Base-by-base conservation (phyloP, 192 early-diverging fungal genomes). In the Backusella tuberculispora region DNA sequence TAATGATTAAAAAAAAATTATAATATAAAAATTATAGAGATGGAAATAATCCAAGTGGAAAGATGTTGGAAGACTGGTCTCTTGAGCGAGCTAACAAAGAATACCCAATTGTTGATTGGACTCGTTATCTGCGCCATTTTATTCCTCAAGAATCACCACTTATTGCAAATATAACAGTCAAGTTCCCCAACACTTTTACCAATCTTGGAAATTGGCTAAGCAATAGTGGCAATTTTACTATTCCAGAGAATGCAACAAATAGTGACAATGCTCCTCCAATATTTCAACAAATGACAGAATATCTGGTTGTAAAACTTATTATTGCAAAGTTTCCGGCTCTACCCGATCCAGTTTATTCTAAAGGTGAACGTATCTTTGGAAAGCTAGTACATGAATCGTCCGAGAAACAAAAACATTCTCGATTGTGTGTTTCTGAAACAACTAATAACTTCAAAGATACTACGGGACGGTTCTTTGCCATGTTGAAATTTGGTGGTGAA, bases 71-170 rank as follows among this genome's bases (percentile, higher is more conserved):
- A 10, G 85, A 85, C 29, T 69, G 78, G 34, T 71, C 73, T 4
- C 48, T 88, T 6, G 34, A 19, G 19, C 47, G 76, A 13, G 69
- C 87, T 19, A 48, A 77, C 12, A 63, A 78, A 7, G 7, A 79
- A 26, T 79, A 78, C 17, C 83, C 85, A 8, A 15, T 70, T 3
- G 66, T 89, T 48, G 76, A 83, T 15, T 89, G 87, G 87, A 37
- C 69, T 0, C 41, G 72, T 14, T 56, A 80, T 12, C 24, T 87
- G 0, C 75, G 75, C 10, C 47, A 74, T 5, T 66, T 82, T 15
- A 50, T 85, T 15, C 66, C 69, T 4, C 63, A 70, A 6, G 38
- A 26, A 6, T 45, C 73, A 21, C 37, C n/a, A n/a, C 24, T 75
- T 40, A 80, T 83, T 5, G 43, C 79, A 46, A 80, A 73, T 19